Conservation (phyloP, 176 grass and related monocot species). For the Oryza meridionalis region DNA sequence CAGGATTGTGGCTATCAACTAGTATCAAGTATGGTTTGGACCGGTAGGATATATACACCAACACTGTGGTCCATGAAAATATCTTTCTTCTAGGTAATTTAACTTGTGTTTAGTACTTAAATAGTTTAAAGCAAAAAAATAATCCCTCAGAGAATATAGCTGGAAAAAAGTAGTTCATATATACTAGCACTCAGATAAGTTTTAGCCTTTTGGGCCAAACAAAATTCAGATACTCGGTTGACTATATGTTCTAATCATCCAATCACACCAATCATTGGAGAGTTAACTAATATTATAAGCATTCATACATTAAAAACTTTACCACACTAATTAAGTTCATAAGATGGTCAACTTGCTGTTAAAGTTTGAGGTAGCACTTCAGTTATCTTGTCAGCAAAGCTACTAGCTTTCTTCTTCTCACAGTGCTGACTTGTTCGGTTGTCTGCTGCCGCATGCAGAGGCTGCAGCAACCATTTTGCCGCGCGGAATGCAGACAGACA, state of each 20-base stretch:
- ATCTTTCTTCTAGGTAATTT: not conserved
- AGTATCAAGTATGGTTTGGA: not conserved
- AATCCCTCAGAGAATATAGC: not conserved
- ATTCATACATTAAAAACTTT: not conserved
- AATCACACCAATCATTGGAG: slow-evolving; percentile 27
- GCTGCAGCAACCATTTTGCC: slow-evolving; percentile 43
- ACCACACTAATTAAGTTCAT: not conserved
- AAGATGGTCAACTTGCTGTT: slow-evolving; percentile 28
- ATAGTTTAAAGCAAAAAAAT: not conserved
- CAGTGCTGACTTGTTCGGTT: not conserved
- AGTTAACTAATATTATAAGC: not conserved
- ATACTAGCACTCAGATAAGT: not conserved
- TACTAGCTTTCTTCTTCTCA: slow-evolving; percentile 4
- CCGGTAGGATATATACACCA: not conserved
- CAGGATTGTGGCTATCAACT: slow-evolving; percentile 3
- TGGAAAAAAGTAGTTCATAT: not conserved
- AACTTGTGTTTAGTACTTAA: not conserved
- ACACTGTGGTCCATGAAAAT: not conserved
- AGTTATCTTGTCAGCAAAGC: not conserved
- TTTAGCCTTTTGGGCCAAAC: not conserved
- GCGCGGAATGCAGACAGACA: slow-evolving; percentile 25
- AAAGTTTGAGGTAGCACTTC: not conserved
- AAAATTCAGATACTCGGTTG: not conserved
- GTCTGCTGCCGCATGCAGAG: slow-evolving; percentile 26
- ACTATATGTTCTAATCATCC: slow-evolving; percentile 2